Base-by-base conservation (phyloP, 2,329 filamentous ascomycete species). In the Teratosphaeria gauchensis region DNA sequence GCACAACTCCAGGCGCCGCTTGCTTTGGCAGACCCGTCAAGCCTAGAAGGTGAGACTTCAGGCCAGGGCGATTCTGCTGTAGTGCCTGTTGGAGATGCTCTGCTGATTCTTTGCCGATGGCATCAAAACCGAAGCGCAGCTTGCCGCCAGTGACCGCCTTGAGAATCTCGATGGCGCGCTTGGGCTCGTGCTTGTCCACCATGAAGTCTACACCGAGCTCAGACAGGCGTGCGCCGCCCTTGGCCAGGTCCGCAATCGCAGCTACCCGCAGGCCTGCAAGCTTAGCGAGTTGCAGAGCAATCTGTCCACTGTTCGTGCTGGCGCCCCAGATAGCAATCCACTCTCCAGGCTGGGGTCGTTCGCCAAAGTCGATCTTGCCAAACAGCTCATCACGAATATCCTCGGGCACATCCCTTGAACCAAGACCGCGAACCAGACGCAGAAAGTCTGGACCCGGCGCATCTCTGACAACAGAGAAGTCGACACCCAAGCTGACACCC, bases 281-380 rank as follows among this genome's bases (percentile, higher is more conserved):
- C 48, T 84, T 83, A 0, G 87, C 87, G 1, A 91, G 77, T 66
- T 91, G 88, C 3, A 86, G 78, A 0, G 82, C 77, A 6, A 88
- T 76, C 62, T 84, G 81, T 0, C 86, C 88, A 1, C 85, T 88
- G 0, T 85, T 89, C 0, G 86, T 87, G 1, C 86, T 89, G 77
- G 83, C 88, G 58, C 88, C 88, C 87, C 88, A 91, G 53, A 91
- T 82, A 1, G 83, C 84, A 46, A 91, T 73, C 82, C 86, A 90
- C 60, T 91, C 87, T 0, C 85, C 86, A 0, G 72, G 64, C 51
- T 76, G 75, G 0, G 84, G 80, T 8, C 84, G 75, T 62, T 88
- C 84, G 0, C 70, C 65, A 1, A 74, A 66, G 0, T 68, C 63
- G 5, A 87, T 82, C 0, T 80, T 78, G 0, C 77, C 69, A n/a